Evolutionary conservation across 331 rosid species (phyloP).

Genomic region (Rhamnella rubrinervis): DNA sequence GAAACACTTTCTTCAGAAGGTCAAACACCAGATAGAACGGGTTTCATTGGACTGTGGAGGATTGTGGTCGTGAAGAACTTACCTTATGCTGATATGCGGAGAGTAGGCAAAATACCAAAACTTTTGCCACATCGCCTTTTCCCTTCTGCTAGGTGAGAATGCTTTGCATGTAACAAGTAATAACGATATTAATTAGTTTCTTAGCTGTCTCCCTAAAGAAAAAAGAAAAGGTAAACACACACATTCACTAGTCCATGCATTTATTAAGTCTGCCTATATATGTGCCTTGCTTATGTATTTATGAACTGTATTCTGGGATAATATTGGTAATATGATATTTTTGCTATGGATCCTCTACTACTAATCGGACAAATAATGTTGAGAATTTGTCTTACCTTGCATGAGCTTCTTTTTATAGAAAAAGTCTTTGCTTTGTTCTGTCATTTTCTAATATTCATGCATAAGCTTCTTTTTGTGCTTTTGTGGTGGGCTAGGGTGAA

Average conservation of each 20-base stretch:
- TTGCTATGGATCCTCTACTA: neutral
- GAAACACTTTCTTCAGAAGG: conserved; percentile 69
- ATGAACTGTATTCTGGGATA: neutral
- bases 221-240: too few species aligned
- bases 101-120: conserved; percentile 95
- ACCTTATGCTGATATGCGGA: conserved; percentile 81
- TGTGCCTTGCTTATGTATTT: neutral
- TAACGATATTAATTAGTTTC: neutral
- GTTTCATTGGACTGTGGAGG: conserved; percentile 90
- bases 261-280: neutral
- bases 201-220: too few species aligned
- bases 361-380: neutral
- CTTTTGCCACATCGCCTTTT: conserved; percentile 87
- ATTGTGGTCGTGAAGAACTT: conserved; percentile 77
- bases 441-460: too few species aligned
- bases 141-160: conserved; percentile 84
- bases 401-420: too few species aligned
- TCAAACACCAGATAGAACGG: conserved; percentile 62
- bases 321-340: neutral
- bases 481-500: too few species aligned
- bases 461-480: too few species aligned
- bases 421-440: too few species aligned
- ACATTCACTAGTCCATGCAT: neutral
- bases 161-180: conserved; percentile 5
- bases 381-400: too few species aligned